Conservation (phyloP, 768 basidiomycete species). For the Dioszegia crocea region DNA sequence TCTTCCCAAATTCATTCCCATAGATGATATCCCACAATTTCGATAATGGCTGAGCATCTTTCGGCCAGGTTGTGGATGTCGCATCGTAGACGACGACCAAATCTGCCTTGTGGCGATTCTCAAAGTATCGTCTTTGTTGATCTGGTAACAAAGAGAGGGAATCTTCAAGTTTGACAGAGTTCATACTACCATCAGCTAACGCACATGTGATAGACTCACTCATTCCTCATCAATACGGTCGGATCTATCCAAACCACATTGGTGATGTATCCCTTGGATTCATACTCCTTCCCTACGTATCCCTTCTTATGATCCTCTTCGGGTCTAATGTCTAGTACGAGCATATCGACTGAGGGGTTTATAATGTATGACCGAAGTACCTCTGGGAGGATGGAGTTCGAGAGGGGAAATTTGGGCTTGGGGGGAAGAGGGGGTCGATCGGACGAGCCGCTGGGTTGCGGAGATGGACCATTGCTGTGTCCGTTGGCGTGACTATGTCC, state of each 20-base stretch:
- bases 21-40: slow-evolving; percentile 66
- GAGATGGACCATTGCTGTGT: not conserved
- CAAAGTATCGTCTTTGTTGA: slow-evolving; percentile 69
- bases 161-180: slow-evolving; percentile 65
- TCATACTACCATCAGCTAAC: slow-evolving; percentile 56
- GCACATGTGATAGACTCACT: slow-evolving; percentile 54
- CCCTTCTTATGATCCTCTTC: slow-evolving; percentile 71
- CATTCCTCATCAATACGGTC: slow-evolving; percentile 62
- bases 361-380: slow-evolving; percentile 61
- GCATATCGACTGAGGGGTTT: slow-evolving; percentile 56
- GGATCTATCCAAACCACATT: slow-evolving; percentile 77
- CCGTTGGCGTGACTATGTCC: slow-evolving; percentile 10
- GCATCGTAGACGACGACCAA: slow-evolving; percentile 79
- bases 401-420: slow-evolving; percentile 57
- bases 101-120: slow-evolving; percentile 81
- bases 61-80: slow-evolving; percentile 55
- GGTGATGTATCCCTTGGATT: slow-evolving; percentile 51
- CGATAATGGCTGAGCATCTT: slow-evolving; percentile 56
- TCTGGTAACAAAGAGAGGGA: slow-evolving; percentile 67
- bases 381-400: slow-evolving; percentile 61
- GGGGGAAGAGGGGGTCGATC: slow-evolving; percentile 30
- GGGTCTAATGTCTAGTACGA: slow-evolving; percentile 78
- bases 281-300: slow-evolving; percentile 58
- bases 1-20: slow-evolving; percentile 64
- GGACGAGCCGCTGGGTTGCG: not conserved